Conservation (phyloP, 176 grass and related monocot genomes). For the Areca catechu region DNA sequence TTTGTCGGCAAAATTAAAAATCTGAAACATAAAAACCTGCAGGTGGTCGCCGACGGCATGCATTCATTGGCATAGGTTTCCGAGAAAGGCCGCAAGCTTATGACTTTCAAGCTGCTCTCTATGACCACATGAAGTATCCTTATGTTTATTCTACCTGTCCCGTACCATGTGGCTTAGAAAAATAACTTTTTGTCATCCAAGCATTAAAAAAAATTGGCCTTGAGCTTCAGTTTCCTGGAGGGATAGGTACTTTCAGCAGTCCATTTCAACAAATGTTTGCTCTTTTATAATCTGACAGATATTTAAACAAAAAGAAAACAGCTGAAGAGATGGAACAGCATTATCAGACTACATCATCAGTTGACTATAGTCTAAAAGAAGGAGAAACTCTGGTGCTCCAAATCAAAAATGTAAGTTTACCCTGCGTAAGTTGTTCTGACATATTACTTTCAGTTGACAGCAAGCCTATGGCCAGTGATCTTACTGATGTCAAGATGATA, state of each 20-base stretch:
- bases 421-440: slow-evolving; percentile 3
- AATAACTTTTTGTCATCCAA: background rate
- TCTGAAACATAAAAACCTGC: slow-evolving; percentile 2
- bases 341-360: slow-evolving; percentile 72
- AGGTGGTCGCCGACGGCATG: slow-evolving; percentile 87
- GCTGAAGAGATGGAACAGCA: slow-evolving; percentile 99
- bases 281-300: slow-evolving; percentile 57
- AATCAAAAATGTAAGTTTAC: slow-evolving; percentile 75
- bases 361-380: slow-evolving; percentile 99
- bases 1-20: too few species aligned
- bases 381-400: slow-evolving; percentile 98
- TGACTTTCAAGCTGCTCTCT: slow-evolving; percentile 97
- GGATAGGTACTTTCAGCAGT: too few species aligned
- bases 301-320: slow-evolving; percentile 91
- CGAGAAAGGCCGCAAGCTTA: slow-evolving; percentile 97
- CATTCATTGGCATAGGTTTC: slow-evolving; percentile 95
- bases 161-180: slow-evolving; percentile 4
- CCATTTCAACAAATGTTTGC: slow-evolving; percentile 9
- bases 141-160: slow-evolving; percentile 8
- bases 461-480: too few species aligned
- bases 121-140: slow-evolving; percentile 99
- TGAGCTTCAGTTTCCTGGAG: too few species aligned
- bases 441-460: too few species aligned
- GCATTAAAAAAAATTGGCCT: too few species aligned
- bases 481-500: too few species aligned